Percentiles rank a stretch among this genome's conserved stretches.
These are phyloP conservation scores for Trichoderma atroviride DNA, from an alignment of 2,329 filamentous ascomycete species.

Conservation along the genomic window DNA sequence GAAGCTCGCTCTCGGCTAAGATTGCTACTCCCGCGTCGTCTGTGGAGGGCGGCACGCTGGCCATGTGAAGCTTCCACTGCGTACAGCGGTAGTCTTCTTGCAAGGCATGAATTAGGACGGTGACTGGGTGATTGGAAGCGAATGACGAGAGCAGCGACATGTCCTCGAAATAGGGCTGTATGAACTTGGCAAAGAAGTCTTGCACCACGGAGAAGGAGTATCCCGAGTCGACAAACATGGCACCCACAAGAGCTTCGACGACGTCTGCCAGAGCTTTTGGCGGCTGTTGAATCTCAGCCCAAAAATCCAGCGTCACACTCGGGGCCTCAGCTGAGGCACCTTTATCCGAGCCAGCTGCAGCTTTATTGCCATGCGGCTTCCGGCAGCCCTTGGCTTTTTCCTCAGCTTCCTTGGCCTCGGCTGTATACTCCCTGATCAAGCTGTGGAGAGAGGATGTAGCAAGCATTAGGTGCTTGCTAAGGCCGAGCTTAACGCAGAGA, in stretches of 20 bases:
- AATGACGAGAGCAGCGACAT: slow-evolving; percentile 87
- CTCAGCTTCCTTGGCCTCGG: slow-evolving; percentile 57
- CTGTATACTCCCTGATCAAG: slow-evolving; percentile 58
- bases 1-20: slow-evolving; percentile 54
- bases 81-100: slow-evolving; percentile 66
- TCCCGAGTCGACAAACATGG: slow-evolving; percentile 84
- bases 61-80: slow-evolving; percentile 57
- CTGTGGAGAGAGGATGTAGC: slow-evolving; percentile 48
- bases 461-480: slow-evolving; percentile 72
- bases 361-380: slow-evolving; percentile 31
- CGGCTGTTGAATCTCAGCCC: slow-evolving; percentile 64
- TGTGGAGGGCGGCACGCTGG: slow-evolving; percentile 44
- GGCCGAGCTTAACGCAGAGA: slow-evolving; percentile 74
- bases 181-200: slow-evolving; percentile 73
- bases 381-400: slow-evolving; percentile 41
- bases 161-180: slow-evolving; percentile 79
- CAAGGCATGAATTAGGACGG: slow-evolving; percentile 67
- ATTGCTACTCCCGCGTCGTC: slow-evolving; percentile 46
- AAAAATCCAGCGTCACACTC: slow-evolving; percentile 58
- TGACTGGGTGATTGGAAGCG: slow-evolving; percentile 84
- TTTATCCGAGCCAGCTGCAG: not conserved
- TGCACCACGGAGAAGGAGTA: slow-evolving; percentile 77
- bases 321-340: not conserved
- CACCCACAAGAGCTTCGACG: slow-evolving; percentile 85
- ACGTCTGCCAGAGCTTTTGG: slow-evolving; percentile 83